Percentiles rank a stretch among this genome's conserved stretches.
Evolutionary conservation across 2,329 filamentous ascomycete species (phyloP).

Genomic region (Fusarium sp.): DNA sequence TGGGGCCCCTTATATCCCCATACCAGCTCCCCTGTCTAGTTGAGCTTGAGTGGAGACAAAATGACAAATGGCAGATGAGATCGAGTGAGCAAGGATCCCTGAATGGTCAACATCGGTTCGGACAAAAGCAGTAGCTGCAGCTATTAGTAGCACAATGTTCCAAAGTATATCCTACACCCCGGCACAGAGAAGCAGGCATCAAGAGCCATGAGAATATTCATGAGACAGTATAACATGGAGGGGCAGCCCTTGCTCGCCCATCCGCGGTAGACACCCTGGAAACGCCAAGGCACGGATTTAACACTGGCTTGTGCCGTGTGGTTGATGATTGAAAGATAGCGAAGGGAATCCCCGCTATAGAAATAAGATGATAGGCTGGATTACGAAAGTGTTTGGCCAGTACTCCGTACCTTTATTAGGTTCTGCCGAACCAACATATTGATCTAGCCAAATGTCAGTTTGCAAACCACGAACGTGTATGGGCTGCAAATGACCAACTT

Average conservation of each 20-base stretch:
- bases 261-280: conserved; percentile 13
- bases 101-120: conserved; percentile 23
- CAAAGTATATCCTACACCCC: conserved; percentile 13
- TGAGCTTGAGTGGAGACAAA: conserved; percentile 13
- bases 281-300: conserved; percentile 19
- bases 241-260: conserved; percentile 1
- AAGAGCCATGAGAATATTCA: conserved; percentile 7
- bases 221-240: conserved; percentile 6
- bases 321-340: conserved; percentile 17
- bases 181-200: neutral
- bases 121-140: conserved; percentile 26
- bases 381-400: conserved; percentile 19
- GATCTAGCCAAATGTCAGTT: conserved; percentile 43
- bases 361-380: conserved; percentile 25
- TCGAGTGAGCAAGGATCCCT: conserved; percentile 24
- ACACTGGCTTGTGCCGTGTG: conserved; percentile 17
- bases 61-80: conserved; percentile 33
- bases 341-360: conserved; percentile 31
- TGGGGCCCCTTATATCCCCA: conserved; percentile 25
- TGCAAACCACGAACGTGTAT: conserved; percentile 27
- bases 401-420: conserved; percentile 9
- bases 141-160: conserved; percentile 21
- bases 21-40: conserved; percentile 2
- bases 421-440: conserved; percentile 33
- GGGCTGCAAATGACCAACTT: conserved; percentile 41